Conservation (phyloP, 495 filamentous ascomycete genomes). For the Xylaria bambusicola region DNA sequence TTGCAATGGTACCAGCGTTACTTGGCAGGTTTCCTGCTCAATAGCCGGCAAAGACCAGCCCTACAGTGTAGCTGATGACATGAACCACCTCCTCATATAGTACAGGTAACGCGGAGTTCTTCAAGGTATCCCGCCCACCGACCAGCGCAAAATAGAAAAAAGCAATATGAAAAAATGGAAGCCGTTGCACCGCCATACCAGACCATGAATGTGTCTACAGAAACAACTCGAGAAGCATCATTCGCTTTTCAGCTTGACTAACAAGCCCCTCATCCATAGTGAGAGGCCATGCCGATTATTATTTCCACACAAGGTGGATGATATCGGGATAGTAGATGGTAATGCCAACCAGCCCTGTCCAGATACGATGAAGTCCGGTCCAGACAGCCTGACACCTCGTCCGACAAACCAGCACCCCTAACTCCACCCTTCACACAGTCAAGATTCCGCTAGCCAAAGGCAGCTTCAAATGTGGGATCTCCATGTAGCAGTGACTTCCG, state of each 20-base stretch:
- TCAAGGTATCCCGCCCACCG: background rate
- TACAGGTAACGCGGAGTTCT: constrained; percentile 12
- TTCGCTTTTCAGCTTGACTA: constrained; percentile 1
- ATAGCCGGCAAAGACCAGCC: constrained; percentile 7
- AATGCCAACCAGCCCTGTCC: background rate
- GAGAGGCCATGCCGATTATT: background rate
- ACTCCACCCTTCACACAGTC: background rate
- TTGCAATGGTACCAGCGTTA: constrained; percentile 2
- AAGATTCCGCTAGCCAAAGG: background rate
- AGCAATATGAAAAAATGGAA: background rate
- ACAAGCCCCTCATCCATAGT: background rate
- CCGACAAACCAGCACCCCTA: constrained; percentile 3
- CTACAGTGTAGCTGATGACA: background rate
- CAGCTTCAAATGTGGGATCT: too few relatives aligned
- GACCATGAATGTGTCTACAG: background rate
- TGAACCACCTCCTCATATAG: constrained; percentile 8
- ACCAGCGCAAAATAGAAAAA: background rate
- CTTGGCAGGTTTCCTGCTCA: background rate
- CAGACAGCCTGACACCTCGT: background rate
- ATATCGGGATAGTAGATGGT: background rate
- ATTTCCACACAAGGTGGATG: background rate
- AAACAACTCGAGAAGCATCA: background rate
- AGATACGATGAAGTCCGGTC: background rate
- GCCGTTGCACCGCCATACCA: background rate
- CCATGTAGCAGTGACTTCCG: background rate